Evolutionary conservation across 1,139 yeast genomes (phyloP).

Genomic region (Meyerozyma smithsonii): DNA sequence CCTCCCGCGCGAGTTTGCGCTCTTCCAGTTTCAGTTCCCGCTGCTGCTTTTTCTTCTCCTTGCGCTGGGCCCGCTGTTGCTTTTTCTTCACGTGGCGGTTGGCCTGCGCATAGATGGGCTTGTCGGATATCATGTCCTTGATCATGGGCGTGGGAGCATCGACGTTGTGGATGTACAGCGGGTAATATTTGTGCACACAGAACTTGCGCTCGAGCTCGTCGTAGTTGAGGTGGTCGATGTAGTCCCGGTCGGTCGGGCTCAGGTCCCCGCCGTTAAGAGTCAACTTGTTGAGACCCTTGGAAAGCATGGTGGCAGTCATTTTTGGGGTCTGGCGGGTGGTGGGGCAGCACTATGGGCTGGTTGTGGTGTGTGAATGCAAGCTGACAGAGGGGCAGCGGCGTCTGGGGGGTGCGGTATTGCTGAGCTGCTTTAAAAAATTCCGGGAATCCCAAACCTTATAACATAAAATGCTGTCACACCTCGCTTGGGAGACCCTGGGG

Average conservation of each 20-base stretch:
- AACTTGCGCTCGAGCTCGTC: slow-evolving; percentile 32
- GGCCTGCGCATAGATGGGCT: slow-evolving; percentile 39
- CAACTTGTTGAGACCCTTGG: slow-evolving; percentile 13
- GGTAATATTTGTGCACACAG: slow-evolving; percentile 37
- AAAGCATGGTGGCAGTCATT: slow-evolving; percentile 9
- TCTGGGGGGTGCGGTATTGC: background rate
- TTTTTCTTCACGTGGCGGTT: slow-evolving; percentile 29
- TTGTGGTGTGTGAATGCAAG: background rate
- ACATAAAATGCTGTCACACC: too few species aligned
- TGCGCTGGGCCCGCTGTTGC: slow-evolving; percentile 5
- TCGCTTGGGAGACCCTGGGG: too few species aligned
- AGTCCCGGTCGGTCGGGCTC: slow-evolving; percentile 14
- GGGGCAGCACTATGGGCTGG: background rate
- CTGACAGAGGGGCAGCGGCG: background rate
- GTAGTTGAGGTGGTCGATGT: slow-evolving; percentile 27
- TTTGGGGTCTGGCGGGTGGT: background rate
- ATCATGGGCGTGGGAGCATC: slow-evolving; percentile 35
- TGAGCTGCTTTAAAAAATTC: too few species aligned
- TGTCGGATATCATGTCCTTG: slow-evolving; percentile 29
- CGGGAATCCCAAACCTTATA: too few species aligned
- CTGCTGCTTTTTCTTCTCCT: slow-evolving; percentile 10
- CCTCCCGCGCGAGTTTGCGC: slow-evolving; percentile 7
- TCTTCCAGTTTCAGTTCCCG: too few species aligned
- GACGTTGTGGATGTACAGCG: slow-evolving; percentile 37
- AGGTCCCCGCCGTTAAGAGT: slow-evolving; percentile 7